Evolutionary conservation across 169 alveolate species (phyloP), one percentile per base, ranked within the genome.

Genomic region (Plasmodium cynomolgi): DNA sequence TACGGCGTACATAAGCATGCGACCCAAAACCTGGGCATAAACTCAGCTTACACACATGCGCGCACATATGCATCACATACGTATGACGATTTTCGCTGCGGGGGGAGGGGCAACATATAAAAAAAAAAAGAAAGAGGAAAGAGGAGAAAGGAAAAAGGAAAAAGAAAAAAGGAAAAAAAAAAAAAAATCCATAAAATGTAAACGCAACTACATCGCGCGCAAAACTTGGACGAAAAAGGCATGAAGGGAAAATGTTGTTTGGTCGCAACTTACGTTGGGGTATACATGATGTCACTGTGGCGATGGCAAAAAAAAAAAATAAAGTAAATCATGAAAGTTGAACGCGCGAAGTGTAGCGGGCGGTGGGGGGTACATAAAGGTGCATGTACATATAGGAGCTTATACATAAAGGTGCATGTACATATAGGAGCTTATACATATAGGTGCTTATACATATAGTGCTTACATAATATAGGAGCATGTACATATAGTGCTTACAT

Each of bases 151-250:
- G 41, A 85, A 79, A 56, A 68, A 5, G 31, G 37, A 50, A 80
- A 85, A n/a, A 29, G 39, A 79, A 31, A 80, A 80, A 81, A 74
- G 31, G 13, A 54, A 83, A 83, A 1, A 44, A 44, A 37, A 9
- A 31, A 56, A 74, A 41, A 50, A 26, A 23, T 37, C 33, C 83
- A 74, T 41, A 44, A 84, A 85, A 80, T 74, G 74, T 41, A 88
- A 83, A 68, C 80, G 39, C 62, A 79, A 5, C 23, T 20, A 41
- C 62, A 75, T n/a, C 73, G 83, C 23, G 73, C 33, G 13, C 13
- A 20, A 20, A 75, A 75, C 71, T 13, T n/a, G 41, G 13, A 23
- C 71, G 71, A 50, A 15, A 17, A 9, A 75, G 3, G 33, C 71
- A 26, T 11, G 71, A 23, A 20, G 74, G 15, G 31, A 58, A 79